Evolutionary conservation across 2,329 filamentous ascomycete species (phyloP), one percentile per base, ranked within the genome.

Genomic region (Waltergamsia citrina): DNA sequence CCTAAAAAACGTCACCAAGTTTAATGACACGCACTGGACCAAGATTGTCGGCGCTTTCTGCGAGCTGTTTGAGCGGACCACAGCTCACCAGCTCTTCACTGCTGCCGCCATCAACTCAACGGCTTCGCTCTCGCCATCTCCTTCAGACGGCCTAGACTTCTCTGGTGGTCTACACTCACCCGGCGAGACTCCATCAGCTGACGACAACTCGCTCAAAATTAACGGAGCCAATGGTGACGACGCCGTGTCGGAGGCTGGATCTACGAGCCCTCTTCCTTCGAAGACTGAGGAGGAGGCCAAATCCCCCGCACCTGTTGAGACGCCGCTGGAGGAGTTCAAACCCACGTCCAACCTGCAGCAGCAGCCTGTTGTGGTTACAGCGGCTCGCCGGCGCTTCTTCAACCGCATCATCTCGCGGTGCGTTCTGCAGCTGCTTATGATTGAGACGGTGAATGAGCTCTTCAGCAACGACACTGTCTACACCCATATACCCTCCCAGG

Each of bases 361-460:
- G 55, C 86, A 93, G 39, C 86, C 90, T 0, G 74, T 94, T 6
- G 84, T 93, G 1, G 90, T 99, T 5, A 96, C 92, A 2, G 86
- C 87, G 3, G 87, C 92, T 1, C 83, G 92, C 18, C 78, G 92
- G 23, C 82, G 88, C 34, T 95, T 95, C 66, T 98, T 98, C 71
- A 98, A 98, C 62, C 85, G 90, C 46, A 99, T 99, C 57, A 99
- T 99, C 58, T 95, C 90, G 11, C 90, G 93, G 45, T 99, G 92
- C 54, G 93, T 98, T 4, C 68, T 99, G 7, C 93, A 98, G 57
- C 74, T 98, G 3, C 77, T 99, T 43, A 98, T 98, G 87, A 98
- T 98, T 47, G 93, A 98, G 58, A 99, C 93, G 0, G 93, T 99
- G 27, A 93, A 94, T 50, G 93, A 99, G 58, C 77, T 99, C 32